Conservation (phyloP, 306 rosid genomes). For the Mimosa pudica region DNA sequence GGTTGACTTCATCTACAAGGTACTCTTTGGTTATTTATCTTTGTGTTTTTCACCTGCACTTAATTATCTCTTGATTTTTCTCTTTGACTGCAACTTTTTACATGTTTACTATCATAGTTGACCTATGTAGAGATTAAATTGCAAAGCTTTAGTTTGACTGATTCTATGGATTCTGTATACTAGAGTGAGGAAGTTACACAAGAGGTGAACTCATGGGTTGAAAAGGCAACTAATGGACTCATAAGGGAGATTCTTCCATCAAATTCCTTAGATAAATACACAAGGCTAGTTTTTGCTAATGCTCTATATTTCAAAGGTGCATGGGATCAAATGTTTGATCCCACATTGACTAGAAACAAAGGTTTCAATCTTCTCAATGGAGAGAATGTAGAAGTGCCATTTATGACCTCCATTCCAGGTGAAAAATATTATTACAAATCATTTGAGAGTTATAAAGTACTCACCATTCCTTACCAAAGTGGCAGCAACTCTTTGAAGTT, state of each 20-base stretch:
- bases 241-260: slow-evolving; percentile 6
- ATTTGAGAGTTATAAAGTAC: slow-evolving; percentile 22
- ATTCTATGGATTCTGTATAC: not conserved
- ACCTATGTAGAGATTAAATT: not conserved
- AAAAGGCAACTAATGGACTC: slow-evolving; percentile 23
- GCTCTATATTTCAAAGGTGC: slow-evolving; percentile 40
- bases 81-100: not conserved
- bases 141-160: not conserved
- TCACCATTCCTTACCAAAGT: not conserved
- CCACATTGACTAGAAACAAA: not conserved
- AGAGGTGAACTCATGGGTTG: slow-evolving; percentile 33
- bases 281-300: slow-evolving; percentile 29
- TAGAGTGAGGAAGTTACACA: not conserved
- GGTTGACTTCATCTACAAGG: slow-evolving; percentile 5
- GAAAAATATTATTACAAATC: not conserved
- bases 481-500: not conserved
- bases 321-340: slow-evolving; percentile 22
- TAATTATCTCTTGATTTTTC: not conserved
- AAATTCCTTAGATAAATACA: not conserved
- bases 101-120: not conserved
- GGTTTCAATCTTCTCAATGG: slow-evolving; percentile 32
- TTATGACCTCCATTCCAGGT: not conserved
- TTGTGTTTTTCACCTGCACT: not conserved
- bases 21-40: not conserved
- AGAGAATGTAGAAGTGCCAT: slow-evolving; percentile 15